phyloP scores from a whole-genome alignment of 1,284 basidiomycete species.

The Hymenochaete sp. region DNA sequence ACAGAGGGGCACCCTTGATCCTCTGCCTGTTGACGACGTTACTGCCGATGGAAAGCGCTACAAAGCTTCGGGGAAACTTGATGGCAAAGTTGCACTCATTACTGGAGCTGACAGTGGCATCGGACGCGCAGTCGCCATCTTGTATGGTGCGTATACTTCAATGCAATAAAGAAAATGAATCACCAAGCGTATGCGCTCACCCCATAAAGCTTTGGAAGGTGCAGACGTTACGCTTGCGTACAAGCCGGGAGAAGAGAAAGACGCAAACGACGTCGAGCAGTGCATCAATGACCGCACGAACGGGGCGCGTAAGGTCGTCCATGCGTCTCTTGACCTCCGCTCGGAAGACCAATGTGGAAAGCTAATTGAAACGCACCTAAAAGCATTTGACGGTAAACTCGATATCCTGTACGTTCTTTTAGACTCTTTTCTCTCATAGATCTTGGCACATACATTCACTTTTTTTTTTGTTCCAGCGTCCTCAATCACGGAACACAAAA shows the following conservation, averaged over 20 bases:
- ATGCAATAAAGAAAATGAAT: not conserved
- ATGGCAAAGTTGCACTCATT: conserved; percentile 39
- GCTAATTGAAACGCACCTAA: conserved; percentile 36
- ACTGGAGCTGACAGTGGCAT: conserved; percentile 47
- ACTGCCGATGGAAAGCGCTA: conserved; percentile 40
- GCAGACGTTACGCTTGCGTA: conserved; percentile 47
- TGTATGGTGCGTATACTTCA: conserved; percentile 30
- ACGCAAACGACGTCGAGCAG: conserved; percentile 33
- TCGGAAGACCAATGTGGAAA: conserved; percentile 35
- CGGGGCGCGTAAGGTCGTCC: conserved; percentile 33
- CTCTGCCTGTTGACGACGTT: conserved; percentile 39
- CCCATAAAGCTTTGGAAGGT: conserved; percentile 42
- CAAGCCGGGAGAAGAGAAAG: conserved; percentile 40
- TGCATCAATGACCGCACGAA: conserved; percentile 34
- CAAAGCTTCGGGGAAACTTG: conserved; percentile 35
- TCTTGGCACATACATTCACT: conserved; percentile 6
- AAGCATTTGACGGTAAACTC: conserved; percentile 31
- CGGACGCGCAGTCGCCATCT: conserved; percentile 31
- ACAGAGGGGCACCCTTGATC: conserved; percentile 24
- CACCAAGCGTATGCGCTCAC: too few species aligned
- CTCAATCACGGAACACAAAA: conserved; percentile 49
- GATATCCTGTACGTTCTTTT: conserved; percentile 34
- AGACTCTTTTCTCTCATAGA: not conserved
- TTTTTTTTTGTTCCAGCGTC: conserved; percentile 26
- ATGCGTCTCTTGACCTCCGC: conserved; percentile 35